Base-by-base conservation (phyloP, 2,329 filamentous ascomycete genomes). In the Penicillium sp. region DNA sequence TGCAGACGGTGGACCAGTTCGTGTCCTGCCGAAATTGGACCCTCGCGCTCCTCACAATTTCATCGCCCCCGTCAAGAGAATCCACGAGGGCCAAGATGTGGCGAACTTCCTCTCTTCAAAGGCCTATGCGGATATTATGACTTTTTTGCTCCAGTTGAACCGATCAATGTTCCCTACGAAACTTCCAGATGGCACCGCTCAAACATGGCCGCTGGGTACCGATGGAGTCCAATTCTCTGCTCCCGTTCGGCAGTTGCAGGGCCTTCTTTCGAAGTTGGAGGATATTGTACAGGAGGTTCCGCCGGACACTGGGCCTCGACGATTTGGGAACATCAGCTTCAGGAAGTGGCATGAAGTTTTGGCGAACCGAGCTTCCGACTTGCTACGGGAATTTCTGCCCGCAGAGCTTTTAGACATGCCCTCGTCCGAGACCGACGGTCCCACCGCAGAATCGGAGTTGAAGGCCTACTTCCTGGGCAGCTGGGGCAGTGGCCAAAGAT, bases 291-390 rank as follows among this genome's bases (percentile, higher is more conserved):
- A 87, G 14, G 84, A 92, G 65, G 88, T 85, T 0, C 92, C 92
- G 1, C 92, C 92, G 0, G 88, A 95, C 63, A 83, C 85, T 6
- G 92, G 92, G 13, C 92, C 92, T 16, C 81, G 92, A 47, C 81
- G 94, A 56, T 99, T 97, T 68, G 94, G 94, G 30, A 99, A 99
- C 69, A 78, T 89, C 41, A 92, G 89, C 64, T 99, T 96, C 71
- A 81, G 92, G 27, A 89, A 79, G 60, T 99, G 94, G 92, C 82
- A 87, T 69, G 76, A 81, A 43, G 73, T 91, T 27, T 77, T 94
- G 11, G 84, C 86, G 60, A 79, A 82, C 48, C 77, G 81, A 14
- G 73, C 82, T 1, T 72, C 81, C 3, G 73, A 60, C 10, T 74
- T 92, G 2, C 72, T 92, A 24, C 69, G 76, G 35, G 76, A 82